Base-by-base conservation (phyloP, 2,329 filamentous ascomycete species). In the Claviceps monticola region DNA sequence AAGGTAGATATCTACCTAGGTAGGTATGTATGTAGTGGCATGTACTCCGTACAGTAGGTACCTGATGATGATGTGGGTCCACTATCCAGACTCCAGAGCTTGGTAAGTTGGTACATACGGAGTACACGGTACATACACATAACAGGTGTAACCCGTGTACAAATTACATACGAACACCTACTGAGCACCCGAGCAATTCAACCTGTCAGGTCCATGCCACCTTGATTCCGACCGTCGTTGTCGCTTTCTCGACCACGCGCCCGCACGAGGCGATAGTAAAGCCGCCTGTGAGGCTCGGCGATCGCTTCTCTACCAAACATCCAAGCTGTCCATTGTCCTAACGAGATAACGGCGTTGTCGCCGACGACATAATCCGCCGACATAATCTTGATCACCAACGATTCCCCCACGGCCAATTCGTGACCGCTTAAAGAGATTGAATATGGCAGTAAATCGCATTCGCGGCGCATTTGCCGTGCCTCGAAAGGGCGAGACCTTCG, bases 401-500 rank as follows among this genome's bases (percentile, higher is more conserved):
- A 50, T 23, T 23, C 36, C 46, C 54, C 56, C 54, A 50, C 51
- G 23, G 42, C 51, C 44, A 50, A 52, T 52, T 43, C 55, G 50
- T 49, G 55, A 46, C 37, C 52, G 52, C 51, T 58, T 56, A 13
- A 26, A n/a, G 23, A 48, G 36, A 43, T 58, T 56, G 55, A 73
- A 64, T 62, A 95, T 95, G 88, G 91, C 93, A 66, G 91, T 97
- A 68, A 97, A 93, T 74, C 86, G 91, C 69, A 93, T 98, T 69
- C 83, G 86, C 67, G 90, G 86, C 70, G 93, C 91, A 63, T 95
- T 98, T 69, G 84, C 88, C 67, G 84, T 83, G 67, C 93, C 93
- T 61, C 83, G 85, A 64, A 98, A 98, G 75, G 93, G 93, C 68
- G 93, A 98, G 74, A 98, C 93, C 16, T 97, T 95, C 67, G 93